These are phyloP conservation scores for Cordia subcordata DNA, from an alignment of 257 asterid genomes.

Conservation along the genomic window DNA sequence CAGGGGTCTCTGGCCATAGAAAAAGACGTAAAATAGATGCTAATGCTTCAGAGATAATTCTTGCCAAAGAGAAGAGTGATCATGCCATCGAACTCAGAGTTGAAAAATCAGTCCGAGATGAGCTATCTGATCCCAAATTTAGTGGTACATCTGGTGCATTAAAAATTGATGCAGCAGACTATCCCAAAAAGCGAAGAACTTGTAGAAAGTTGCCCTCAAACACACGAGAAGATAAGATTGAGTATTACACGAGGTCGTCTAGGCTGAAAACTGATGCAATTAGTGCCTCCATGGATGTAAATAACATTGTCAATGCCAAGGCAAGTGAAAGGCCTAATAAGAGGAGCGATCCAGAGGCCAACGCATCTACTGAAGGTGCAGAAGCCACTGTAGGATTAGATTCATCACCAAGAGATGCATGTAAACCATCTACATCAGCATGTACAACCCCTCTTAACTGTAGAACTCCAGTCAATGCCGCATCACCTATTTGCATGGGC, in stretches of 20 bases:
- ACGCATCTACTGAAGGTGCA: slow-evolving; percentile 22
- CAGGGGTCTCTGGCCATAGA: slow-evolving; percentile 15
- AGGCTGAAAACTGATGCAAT: slow-evolving; percentile 24
- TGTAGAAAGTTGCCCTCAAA: slow-evolving; percentile 13
- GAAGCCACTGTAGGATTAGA: slow-evolving; percentile 30
- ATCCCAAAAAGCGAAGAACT: slow-evolving; percentile 33
- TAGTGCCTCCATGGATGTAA: slow-evolving; percentile 12
- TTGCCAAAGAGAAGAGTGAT: slow-evolving; percentile 21
- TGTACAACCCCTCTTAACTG: slow-evolving; percentile 54
- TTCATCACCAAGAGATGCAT: slow-evolving; percentile 34
- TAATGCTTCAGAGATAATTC: slow-evolving; percentile 1
- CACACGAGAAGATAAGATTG: slow-evolving; percentile 24
- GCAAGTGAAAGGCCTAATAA: slow-evolving; percentile 20
- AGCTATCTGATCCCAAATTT: slow-evolving; percentile 15
- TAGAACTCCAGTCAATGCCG: slow-evolving; percentile 31
- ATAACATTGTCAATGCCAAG: slow-evolving; percentile 14
- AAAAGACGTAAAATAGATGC: slow-evolving; percentile 29
- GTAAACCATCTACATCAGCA: slow-evolving; percentile 24
- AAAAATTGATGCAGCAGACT: slow-evolving; percentile 13
- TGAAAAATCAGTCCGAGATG: slow-evolving; percentile 21
- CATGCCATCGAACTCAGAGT: slow-evolving; percentile 30
- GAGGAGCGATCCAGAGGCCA: slow-evolving; percentile 18
- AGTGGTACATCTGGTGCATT: slow-evolving; percentile 13
- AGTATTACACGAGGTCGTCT: slow-evolving; percentile 29
- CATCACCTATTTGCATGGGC: slow-evolving; percentile 90